Conservation (phyloP, 495 filamentous ascomycete species). For the Parachaetomium inaequale region DNA sequence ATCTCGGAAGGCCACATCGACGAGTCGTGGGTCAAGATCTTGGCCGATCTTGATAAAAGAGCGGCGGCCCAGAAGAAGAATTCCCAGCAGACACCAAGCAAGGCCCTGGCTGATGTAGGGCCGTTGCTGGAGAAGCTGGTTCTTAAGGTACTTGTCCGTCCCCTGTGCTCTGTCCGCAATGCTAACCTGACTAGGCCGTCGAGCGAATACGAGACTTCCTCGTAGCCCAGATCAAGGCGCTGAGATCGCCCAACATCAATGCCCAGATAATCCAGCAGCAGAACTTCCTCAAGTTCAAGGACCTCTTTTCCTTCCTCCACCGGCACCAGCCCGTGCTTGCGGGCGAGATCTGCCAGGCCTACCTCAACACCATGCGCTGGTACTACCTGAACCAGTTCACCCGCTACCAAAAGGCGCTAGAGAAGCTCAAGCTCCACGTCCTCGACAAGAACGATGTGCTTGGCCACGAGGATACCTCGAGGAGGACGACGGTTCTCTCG, state of each 20-base stretch:
- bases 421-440: slow-evolving; percentile 75
- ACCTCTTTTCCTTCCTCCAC: slow-evolving; percentile 78
- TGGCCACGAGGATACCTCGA: slow-evolving; percentile 67
- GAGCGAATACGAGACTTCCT: slow-evolving; percentile 92
- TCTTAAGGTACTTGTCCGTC: slow-evolving; percentile 57
- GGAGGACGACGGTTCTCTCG: slow-evolving; percentile 52
- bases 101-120: slow-evolving; percentile 76
- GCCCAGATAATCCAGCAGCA: slow-evolving; percentile 93
- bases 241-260: slow-evolving; percentile 92
- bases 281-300: slow-evolving; percentile 79
- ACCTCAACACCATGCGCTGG: slow-evolving; percentile 98
- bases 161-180: neutral
- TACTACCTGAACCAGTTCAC: slow-evolving; percentile 92
- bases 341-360: slow-evolving; percentile 86
- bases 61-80: slow-evolving; percentile 64
- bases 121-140: slow-evolving; percentile 80
- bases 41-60: slow-evolving; percentile 80
- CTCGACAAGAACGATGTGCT: slow-evolving; percentile 83
- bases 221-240: slow-evolving; percentile 86
- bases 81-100: slow-evolving; percentile 58
- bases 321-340: slow-evolving; percentile 73
- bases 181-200: slow-evolving; percentile 57
- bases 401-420: slow-evolving; percentile 77
- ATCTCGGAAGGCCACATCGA: slow-evolving; percentile 88
- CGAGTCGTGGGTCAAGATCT: slow-evolving; percentile 78